Conservation (phyloP, 1,284 basidiomycete species). For the Trichosporon asahii region DNA sequence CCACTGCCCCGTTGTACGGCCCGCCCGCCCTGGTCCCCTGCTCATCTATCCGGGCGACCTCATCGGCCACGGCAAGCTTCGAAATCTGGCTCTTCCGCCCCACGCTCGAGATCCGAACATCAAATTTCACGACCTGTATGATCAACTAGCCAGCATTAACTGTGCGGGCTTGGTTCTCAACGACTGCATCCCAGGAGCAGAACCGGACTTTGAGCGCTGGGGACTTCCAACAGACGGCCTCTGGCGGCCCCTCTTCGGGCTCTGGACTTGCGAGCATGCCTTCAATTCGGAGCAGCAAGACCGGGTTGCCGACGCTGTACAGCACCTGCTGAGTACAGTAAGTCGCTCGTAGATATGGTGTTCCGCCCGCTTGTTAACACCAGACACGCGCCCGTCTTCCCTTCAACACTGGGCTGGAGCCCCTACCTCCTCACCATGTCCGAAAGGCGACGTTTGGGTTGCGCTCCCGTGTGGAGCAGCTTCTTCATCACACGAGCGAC, state of each 20-base stretch:
- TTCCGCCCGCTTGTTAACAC: neutral
- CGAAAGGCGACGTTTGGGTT: neutral
- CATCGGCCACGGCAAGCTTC: neutral
- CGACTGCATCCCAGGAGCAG: neutral
- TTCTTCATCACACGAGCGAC: neutral
- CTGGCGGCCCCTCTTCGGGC: neutral
- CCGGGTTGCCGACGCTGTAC: neutral
- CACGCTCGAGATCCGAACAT: neutral
- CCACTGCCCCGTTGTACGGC: neutral
- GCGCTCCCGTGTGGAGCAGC: neutral
- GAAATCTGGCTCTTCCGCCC: neutral
- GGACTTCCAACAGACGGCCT: neutral
- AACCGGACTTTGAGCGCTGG: neutral
- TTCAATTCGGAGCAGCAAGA: neutral
- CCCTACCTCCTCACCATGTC: neutral
- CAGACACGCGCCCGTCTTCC: neutral
- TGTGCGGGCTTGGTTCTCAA: neutral
- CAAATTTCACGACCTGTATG: neutral
- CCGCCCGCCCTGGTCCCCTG: neutral
- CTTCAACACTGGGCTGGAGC: neutral
- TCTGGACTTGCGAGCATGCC: neutral
- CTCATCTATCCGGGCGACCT: neutral
- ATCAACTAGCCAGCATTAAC: neutral
- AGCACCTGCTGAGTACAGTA: neutral
- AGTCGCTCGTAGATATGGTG: neutral